These are phyloP conservation scores for Aspergillus cristatus DNA, from an alignment of 495 filamentous ascomycete genomes.

Conservation along the genomic window DNA sequence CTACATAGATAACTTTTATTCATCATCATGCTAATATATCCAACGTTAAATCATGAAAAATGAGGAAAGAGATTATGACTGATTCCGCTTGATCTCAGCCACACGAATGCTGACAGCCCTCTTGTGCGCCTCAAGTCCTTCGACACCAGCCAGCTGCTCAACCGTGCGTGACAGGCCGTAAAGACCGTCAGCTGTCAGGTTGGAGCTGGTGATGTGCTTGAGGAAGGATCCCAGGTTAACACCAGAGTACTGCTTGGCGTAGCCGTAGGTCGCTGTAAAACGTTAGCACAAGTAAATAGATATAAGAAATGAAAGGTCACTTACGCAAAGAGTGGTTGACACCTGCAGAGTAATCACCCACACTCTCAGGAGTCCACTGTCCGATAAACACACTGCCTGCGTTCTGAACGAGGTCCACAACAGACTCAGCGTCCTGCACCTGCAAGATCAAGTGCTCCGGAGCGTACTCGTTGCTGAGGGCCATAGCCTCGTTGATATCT, in stretches of 20 bases:
- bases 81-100: constrained; percentile 48
- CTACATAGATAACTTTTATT: constrained; percentile 1
- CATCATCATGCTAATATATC: background rate
- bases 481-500: constrained; percentile 74
- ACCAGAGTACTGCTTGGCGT: constrained; percentile 95
- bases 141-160: constrained; percentile 87
- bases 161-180: constrained; percentile 77
- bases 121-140: constrained; percentile 90
- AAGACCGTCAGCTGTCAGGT: constrained; percentile 78
- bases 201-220: constrained; percentile 91
- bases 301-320: constrained; percentile 24
- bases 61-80: constrained; percentile 10
- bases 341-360: constrained; percentile 95
- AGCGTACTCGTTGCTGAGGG: constrained; percentile 86
- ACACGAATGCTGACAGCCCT: constrained; percentile 84
- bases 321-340: constrained; percentile 95
- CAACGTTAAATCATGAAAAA: constrained; percentile 2
- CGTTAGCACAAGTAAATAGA: constrained; percentile 8
- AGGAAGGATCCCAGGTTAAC: constrained; percentile 92
- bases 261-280: constrained; percentile 80
- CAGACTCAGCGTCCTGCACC: constrained; percentile 58
- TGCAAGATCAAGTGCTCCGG: constrained; percentile 96
- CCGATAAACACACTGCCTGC: constrained; percentile 95
- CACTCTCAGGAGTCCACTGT: constrained; percentile 91
- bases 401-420: constrained; percentile 76